Percentiles rank a stretch among this genome's conserved stretches.
Evolutionary conservation across 73 alveolate species (phyloP).

Genomic region (Breviolum minutum): DNA sequence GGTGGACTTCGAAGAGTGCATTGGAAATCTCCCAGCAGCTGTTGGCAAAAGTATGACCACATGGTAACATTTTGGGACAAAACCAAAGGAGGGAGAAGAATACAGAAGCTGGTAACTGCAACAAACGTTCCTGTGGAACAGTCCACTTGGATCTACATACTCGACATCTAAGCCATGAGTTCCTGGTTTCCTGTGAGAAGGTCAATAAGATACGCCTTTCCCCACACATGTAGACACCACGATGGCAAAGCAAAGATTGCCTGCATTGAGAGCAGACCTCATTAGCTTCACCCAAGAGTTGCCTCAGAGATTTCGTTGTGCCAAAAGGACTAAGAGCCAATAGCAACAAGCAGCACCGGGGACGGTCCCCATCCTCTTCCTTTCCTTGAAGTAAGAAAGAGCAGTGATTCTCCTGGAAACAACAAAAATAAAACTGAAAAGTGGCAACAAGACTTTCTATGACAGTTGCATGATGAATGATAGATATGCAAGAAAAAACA

Average conservation of each 20-base stretch:
- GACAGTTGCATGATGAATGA: no score
- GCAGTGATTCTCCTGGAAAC: no score
- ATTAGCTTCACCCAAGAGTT: constrained; percentile 23
- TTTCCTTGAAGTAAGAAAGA: constrained; percentile 47
- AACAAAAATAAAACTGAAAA: no score
- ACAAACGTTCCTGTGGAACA: constrained; percentile 23
- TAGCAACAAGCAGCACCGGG: constrained; percentile 21
- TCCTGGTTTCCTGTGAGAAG: neutral
- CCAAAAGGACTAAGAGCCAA: constrained; percentile 29
- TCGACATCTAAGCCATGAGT: constrained; percentile 4
- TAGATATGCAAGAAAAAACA: no score
- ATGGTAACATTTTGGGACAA: constrained; percentile 34
- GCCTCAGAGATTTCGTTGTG: neutral
- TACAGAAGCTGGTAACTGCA: neutral
- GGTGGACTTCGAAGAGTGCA: neutral
- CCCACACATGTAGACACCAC: constrained; percentile 27
- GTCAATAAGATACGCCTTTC: constrained; percentile 38
- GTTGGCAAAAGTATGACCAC: constrained; percentile 28
- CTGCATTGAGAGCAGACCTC: constrained; percentile 32
- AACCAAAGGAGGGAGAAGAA: constrained; percentile 82
- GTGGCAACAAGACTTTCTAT: no score
- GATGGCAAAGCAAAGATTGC: constrained; percentile 37
- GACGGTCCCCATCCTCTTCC: constrained; percentile 44
- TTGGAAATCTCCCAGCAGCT: constrained; percentile 37
- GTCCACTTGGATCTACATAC: constrained; percentile 35